Evolutionary conservation across 768 basidiomycete genomes (phyloP).

Genomic region (Suillus hirtellus): DNA sequence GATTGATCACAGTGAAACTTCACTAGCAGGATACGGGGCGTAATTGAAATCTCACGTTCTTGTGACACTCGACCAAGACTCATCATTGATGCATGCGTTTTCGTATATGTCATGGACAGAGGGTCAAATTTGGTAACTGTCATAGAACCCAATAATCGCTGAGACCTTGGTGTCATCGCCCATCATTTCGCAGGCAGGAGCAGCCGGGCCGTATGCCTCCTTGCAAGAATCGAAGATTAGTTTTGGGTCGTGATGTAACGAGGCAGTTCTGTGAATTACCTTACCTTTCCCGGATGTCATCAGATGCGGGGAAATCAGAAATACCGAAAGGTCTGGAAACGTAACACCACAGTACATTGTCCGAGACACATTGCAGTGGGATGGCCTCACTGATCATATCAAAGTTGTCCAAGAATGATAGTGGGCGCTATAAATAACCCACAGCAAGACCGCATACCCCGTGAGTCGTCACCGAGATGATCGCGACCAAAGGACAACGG

Average conservation of each 20-base stretch:
- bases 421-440: neutral
- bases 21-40: neutral
- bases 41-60: neutral
- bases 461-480: neutral
- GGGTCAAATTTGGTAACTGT: neutral
- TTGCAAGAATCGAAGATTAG: neutral
- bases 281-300: neutral
- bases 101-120: neutral
- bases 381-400: neutral
- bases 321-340: neutral
- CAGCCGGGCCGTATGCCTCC: neutral
- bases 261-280: neutral
- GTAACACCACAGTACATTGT: neutral
- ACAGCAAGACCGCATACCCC: conserved; percentile 7
- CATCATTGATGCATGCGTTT: neutral
- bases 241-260: neutral
- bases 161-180: neutral
- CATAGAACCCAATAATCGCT: neutral
- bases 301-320: neutral
- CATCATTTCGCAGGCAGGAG: conserved; percentile 4
- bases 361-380: neutral
- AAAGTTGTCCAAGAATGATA: neutral
- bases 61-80: conserved; percentile 2
- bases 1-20: neutral
- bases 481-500: neutral